Base-by-base conservation (phyloP, 345 rosid species). In the Hypericum perforatum region DNA sequence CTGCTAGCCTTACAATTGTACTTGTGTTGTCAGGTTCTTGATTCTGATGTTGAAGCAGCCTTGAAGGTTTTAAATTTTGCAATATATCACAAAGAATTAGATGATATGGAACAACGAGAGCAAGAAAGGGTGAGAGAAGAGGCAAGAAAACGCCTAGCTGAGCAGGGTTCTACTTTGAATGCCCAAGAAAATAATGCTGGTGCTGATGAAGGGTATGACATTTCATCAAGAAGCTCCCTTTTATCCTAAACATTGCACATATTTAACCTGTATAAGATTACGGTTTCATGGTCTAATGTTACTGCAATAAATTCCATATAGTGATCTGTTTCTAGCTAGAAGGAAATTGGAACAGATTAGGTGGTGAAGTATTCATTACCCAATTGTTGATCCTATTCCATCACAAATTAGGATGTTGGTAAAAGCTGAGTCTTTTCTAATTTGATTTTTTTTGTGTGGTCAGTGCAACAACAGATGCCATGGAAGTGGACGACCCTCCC, bases 61-160 rank as follows among this genome's bases (percentile, higher is more conserved):
- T 62, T 92, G 41, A 78, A 81, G 70, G 84, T 85, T 56, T 61
- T 92, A 57, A 92, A 92, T 72, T 92, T 92, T 72, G 98, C 98
- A 32, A 88, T 88, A 69, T 92, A 92, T 66, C 98, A 92, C 62
- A 82, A 80, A 79, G 98, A 92, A 64, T 63, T 92, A 70, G 80
- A 86, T 11, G 97, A 92, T 52, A 92, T 92, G 98, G 98, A 88
- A 45, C 91, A 82, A 43, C 89, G 98, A 7, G 98, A 92, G 66
- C 79, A 83, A 70, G 86, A 78, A 69, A 64, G 82, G 66, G 81
- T 70, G 63, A 78, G 74, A 69, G 98, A 92, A 72, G 64, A 57
- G 46, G 89, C 69, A 56, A 78, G 72, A 61, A 78, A 78, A 56
- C 63, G 60, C 49, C 70, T 48, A 49, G 73, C 80, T 48, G 84